These are phyloP conservation scores for Lathyrus aphaca DNA, from an alignment of 306 rosid species.

Conservation along the genomic window DNA sequence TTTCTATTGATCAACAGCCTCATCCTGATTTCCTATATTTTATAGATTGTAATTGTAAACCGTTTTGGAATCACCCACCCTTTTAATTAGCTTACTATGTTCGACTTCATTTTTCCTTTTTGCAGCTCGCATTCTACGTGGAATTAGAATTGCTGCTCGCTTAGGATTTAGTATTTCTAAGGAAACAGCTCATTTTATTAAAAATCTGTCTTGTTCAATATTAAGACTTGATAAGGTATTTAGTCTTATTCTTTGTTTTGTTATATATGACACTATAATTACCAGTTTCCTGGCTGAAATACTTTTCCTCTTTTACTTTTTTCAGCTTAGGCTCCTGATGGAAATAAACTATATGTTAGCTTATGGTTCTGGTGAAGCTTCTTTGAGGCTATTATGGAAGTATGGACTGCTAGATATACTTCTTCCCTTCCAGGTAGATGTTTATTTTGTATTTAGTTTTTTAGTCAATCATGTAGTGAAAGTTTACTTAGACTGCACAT, in stretches of 20 bases:
- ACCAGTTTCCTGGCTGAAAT: slow-evolving; percentile 30
- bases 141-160: slow-evolving; percentile 73
- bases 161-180: slow-evolving; percentile 65
- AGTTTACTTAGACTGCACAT: slow-evolving; percentile 35
- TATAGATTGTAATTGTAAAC: neutral
- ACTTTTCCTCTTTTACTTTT: slow-evolving; percentile 37
- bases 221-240: slow-evolving; percentile 72
- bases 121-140: slow-evolving; percentile 85
- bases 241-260: slow-evolving; percentile 30
- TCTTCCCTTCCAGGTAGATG: slow-evolving; percentile 67
- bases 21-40: slow-evolving; percentile 9
- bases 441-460: slow-evolving; percentile 27
- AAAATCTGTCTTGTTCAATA: slow-evolving; percentile 50
- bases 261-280: neutral
- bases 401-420: slow-evolving; percentile 75
- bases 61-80: neutral
- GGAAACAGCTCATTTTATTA: slow-evolving; percentile 67
- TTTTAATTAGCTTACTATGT: slow-evolving; percentile 5
- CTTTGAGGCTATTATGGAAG: slow-evolving; percentile 74
- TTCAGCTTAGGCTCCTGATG: slow-evolving; percentile 71
- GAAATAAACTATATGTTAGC: slow-evolving; percentile 83
- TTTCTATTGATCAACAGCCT: slow-evolving; percentile 30
- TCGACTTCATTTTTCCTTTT: slow-evolving; percentile 29
- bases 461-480: slow-evolving; percentile 24
- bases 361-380: slow-evolving; percentile 78